Evolutionary conservation across 257 asterid genomes (phyloP), one percentile per base, ranked within the genome.

Genomic region (Petunia axillaris): DNA sequence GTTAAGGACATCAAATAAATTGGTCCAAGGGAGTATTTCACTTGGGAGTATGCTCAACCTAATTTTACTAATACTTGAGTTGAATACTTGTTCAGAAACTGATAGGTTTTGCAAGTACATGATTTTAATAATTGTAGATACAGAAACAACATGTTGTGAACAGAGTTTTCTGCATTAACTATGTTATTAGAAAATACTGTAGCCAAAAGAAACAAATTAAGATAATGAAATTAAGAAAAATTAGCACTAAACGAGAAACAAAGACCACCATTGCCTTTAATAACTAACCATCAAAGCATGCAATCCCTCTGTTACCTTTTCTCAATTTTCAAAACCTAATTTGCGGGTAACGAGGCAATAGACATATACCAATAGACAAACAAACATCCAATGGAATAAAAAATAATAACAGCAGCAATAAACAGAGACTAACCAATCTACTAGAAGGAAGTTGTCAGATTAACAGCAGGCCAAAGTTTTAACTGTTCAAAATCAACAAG

Each of bases 401-500:
- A 2, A 46, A 25, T 38, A 70, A 4, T 2, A 44, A 44, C 2
- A 52, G 1, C 57, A 58, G 9, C 6, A 39, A 15, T 9, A 44
- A 44, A 5, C 11, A 70, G 44, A 48, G 35, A 48, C 50, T 44
- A 41, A 6, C 13, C 25, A 25, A 9, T 25, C 25, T 46, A 48
- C 44, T 48, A 71, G 77, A 35, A 35, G 6, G 35, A 71, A 48
- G 77, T 1, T 71, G 77, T 71, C 60, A 71, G 77, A 71, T 71
- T 48, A 48, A 71, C 60, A 9, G 48, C 60, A 48, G 13, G 50
- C 25, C 25, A 46, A 43, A 35, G 60, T 35, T 70, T 35, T 35
- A 25, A 50, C 36, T 50, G 77, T 0, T 35, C 62, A 48, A 71
- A 50, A 71, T 71, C 46, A 71, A 25, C 44, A 46, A 70, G 57